Conservation (phyloP, 2,329 filamentous ascomycete genomes). For the Pseudogymnoascus sp. region DNA sequence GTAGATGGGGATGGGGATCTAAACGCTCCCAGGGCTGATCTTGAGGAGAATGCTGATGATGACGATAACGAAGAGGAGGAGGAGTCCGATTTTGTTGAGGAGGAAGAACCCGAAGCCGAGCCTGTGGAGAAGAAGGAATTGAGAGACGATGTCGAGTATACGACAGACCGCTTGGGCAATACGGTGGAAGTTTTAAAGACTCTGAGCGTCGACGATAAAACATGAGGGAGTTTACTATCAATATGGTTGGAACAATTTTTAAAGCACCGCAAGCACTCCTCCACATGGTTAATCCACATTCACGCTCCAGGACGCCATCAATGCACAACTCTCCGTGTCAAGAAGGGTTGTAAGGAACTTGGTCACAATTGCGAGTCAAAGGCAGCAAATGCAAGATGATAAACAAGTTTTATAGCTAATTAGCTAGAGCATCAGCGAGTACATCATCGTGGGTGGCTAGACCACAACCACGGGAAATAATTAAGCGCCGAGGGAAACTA, state of each 20-base stretch:
- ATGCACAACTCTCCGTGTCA: neutral
- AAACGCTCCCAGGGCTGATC: constrained; percentile 27
- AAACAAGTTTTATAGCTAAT: constrained; percentile 2
- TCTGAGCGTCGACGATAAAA: constrained; percentile 22
- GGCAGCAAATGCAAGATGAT: neutral
- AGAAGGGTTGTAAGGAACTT: neutral
- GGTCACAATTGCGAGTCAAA: neutral
- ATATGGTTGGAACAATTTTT: neutral
- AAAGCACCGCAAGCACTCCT: neutral
- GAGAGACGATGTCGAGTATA: constrained; percentile 25
- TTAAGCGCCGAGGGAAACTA: neutral
- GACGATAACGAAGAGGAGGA: constrained; percentile 26
- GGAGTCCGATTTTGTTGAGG: constrained; percentile 24
- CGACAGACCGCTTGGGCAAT: constrained; percentile 23
- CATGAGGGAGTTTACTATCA: constrained; percentile 17
- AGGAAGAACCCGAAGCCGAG: constrained; percentile 16
- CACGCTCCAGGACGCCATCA: neutral
- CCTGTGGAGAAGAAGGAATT: constrained; percentile 8
- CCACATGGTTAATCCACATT: neutral
- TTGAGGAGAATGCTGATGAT: constrained; percentile 33
- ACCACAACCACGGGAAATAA: constrained; percentile 1
- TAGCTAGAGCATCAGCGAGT: constrained; percentile 4
- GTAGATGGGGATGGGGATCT: constrained; percentile 38
- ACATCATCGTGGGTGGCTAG: neutral
- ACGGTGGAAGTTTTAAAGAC: constrained; percentile 15